Evolutionary conservation across 2,329 filamentous ascomycete species (phyloP), one percentile per base, ranked within the genome.

Genomic region (Hypoxylon sp.): DNA sequence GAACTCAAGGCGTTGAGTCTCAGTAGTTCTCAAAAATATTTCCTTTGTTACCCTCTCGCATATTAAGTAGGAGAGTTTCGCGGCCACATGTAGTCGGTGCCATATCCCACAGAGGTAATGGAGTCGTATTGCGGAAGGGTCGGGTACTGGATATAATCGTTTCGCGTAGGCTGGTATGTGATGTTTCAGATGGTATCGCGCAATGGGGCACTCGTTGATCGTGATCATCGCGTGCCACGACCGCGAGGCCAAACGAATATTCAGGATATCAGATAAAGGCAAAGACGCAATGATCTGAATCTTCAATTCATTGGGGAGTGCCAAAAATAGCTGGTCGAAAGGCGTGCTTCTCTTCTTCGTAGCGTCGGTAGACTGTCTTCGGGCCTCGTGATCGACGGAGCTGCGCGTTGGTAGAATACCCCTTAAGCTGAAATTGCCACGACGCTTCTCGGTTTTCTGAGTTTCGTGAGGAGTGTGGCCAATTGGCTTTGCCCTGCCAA

Each of bases 1-100:
- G 68, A 89, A 90, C 49, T 87, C 85, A 19, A 75, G 73, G 59
- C 80, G 81, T 71, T 87, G 82, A 3, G 80, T 75, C 62, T 85
- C 84, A 0, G 85, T 86, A 17, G 81, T 84, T 53, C 85, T 79
- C 15, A 89, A 73, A 67, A 90, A 90, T 11, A 89, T 87, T 64
- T 89, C 87, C 68, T 88, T 88, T 3, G 85, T 87, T 13, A 88
- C 86, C 82, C 87, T 87, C 68, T 88, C 84, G 66, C 86, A 87
- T 75, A 89, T 89, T 54, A 87, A 77, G 59, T 82, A 83, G 0
- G 87, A 83, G 13, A 90, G 75, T 73, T 90, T 90, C 8, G 85
- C 82, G 11, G 87, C 85, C 24, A 89, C 87, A 70, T 89, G 87
- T 1, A 90, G 75, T 17, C 87, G 83, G 72, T 90, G 87, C 87